Conservation (phyloP, 768 basidiomycete species). For the Stropharia rugosoannulata region DNA sequence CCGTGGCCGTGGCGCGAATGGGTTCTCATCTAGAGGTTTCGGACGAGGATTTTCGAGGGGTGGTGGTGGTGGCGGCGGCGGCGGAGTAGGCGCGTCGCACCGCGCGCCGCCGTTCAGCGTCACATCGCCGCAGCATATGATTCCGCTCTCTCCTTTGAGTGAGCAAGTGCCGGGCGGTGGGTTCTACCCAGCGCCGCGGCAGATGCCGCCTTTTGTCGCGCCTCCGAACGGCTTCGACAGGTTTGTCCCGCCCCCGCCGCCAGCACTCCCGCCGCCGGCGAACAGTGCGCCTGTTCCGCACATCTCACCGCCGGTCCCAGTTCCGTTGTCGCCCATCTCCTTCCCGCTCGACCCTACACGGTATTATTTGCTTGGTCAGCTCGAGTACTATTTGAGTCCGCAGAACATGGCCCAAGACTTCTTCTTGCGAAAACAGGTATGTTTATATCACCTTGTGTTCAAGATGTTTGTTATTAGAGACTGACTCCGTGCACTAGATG, state of each 20-base stretch:
- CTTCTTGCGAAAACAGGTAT: conserved; percentile 74
- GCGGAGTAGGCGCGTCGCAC: conserved; percentile 20
- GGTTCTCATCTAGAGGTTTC: conserved; percentile 3
- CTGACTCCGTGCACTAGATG: conserved; percentile 57
- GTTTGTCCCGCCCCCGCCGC: conserved; percentile 15
- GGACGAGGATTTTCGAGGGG: conserved; percentile 13
- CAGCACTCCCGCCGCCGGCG: conserved; percentile 20
- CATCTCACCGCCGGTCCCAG: conserved; percentile 38
- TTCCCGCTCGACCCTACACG: conserved; percentile 66
- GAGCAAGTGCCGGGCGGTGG: conserved; percentile 15
- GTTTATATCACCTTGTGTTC: conserved; percentile 24
- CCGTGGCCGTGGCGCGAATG: conserved; percentile 11
- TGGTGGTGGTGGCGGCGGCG: conserved; percentile 21
- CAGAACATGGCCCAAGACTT: conserved; percentile 90
- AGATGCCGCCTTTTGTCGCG: conserved; percentile 22
- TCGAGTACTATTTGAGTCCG: conserved; percentile 91
- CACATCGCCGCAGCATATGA: conserved; percentile 33
- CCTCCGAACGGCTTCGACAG: conserved; percentile 3
- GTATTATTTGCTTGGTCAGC: conserved; percentile 73
- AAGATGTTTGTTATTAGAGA: neutral
- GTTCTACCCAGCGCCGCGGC: conserved; percentile 24
- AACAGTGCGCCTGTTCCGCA: conserved; percentile 7
- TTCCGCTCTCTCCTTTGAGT: conserved; percentile 18
- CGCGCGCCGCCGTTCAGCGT: conserved; percentile 26
- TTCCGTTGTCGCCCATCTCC: conserved; percentile 42